A percentile compares a stretch with the other conserved stretches of the same genome.
Conservation (phyloP, 441 rosid species). For the Pelargonium citronellum region DNA sequence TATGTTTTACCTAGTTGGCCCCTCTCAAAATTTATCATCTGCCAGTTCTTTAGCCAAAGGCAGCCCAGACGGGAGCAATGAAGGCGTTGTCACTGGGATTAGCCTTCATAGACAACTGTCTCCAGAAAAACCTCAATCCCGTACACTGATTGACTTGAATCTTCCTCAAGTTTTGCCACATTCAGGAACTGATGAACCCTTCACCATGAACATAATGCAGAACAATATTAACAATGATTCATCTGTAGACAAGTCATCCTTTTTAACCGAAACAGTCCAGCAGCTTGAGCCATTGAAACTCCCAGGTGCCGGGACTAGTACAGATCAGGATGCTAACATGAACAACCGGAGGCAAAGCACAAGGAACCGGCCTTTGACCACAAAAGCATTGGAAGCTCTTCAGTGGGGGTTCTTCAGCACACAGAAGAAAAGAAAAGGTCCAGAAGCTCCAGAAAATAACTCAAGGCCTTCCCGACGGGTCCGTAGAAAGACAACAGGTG, state of each 20-base stretch:
- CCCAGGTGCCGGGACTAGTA: constrained; percentile 20
- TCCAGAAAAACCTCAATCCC: constrained; percentile 24
- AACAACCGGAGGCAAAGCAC: constrained; percentile 37
- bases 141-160: constrained; percentile 46
- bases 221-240: constrained; percentile 26
- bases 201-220: constrained; percentile 24
- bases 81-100: constrained; percentile 23
- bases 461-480: constrained; percentile 30
- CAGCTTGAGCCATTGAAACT: constrained; percentile 26
- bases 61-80: constrained; percentile 33
- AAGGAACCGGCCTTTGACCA: constrained; percentile 40
- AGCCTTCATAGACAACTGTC: constrained; percentile 23
- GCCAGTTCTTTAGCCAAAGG: constrained; percentile 37
- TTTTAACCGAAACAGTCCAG: constrained; percentile 25
- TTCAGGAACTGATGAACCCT: constrained; percentile 28
- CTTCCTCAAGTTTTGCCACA: constrained; percentile 42
- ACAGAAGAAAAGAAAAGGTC: constrained; percentile 40
- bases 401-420: constrained; percentile 39
- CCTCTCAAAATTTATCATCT: constrained; percentile 35
- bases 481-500: constrained; percentile 20
- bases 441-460: constrained; percentile 25
- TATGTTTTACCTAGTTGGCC: constrained; percentile 25
- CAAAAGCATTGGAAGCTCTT: constrained; percentile 45
- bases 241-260: constrained; percentile 25
- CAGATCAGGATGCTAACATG: constrained; percentile 21